Evolutionary conservation across 495 filamentous ascomycete species (phyloP).

Genomic region (Friedmanniomyces simplex): DNA sequence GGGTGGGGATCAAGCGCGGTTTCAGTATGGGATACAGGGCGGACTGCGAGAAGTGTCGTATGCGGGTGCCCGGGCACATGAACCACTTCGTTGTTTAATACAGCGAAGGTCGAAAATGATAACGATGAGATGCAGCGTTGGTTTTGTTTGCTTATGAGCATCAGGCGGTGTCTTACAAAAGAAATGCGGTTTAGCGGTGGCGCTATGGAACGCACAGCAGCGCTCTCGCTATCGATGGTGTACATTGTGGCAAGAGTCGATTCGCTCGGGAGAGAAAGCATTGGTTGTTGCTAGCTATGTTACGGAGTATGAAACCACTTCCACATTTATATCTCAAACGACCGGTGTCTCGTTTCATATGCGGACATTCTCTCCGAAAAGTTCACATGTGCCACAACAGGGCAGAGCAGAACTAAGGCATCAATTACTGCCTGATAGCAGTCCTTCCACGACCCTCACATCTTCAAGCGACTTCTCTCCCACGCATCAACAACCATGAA

Average conservation of each 20-base stretch:
- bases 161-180: neutral
- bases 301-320: neutral
- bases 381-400: too few species aligned
- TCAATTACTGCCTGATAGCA: too few species aligned
- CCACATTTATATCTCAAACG: too few species aligned
- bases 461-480: neutral
- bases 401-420: too few species aligned
- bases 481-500: neutral
- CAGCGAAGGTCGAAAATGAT: neutral
- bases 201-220: neutral
- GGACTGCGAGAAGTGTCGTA: conserved; percentile 77
- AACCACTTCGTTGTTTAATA: conserved; percentile 51
- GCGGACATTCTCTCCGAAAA: too few species aligned
- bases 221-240: too few species aligned
- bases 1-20: conserved; percentile 49
- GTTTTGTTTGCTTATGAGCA: neutral
- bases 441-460: too few species aligned
- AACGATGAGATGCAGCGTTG: neutral
- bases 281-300: neutral
- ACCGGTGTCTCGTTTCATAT: too few species aligned
- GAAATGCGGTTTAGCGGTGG: neutral
- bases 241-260: too few species aligned
- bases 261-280: too few species aligned
- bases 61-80: conserved; percentile 74
- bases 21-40: conserved; percentile 77